These are phyloP conservation scores for Apophysomyces variabilis DNA, from an alignment of 371 early-diverging fungal species.

Conservation along the genomic window DNA sequence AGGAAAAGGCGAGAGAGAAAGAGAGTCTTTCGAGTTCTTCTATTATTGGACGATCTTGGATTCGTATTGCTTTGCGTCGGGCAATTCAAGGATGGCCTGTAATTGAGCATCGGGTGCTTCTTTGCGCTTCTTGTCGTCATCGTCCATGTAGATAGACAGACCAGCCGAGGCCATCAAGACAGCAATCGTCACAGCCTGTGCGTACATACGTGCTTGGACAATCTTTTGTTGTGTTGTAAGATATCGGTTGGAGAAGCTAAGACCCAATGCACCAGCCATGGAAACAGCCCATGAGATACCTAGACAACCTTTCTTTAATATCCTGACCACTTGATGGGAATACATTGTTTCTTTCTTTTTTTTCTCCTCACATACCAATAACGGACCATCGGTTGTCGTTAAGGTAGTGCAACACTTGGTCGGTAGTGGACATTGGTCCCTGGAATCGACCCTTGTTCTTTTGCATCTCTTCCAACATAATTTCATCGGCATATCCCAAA, in stretches of 20 bases:
- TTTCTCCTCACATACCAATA: slow-evolving; percentile 42
- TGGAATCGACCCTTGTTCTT: slow-evolving; percentile 8
- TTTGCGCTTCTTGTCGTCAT: slow-evolving; percentile 33
- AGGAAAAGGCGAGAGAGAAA: neutral
- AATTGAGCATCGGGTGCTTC: slow-evolving; percentile 49
- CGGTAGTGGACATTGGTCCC: slow-evolving; percentile 10
- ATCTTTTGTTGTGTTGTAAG: slow-evolving; percentile 73
- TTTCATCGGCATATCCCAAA: slow-evolving; percentile 52
- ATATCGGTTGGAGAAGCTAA: slow-evolving; percentile 70
- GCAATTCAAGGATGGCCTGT: slow-evolving; percentile 48
- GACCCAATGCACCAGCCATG: slow-evolving; percentile 68
- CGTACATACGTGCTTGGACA: slow-evolving; percentile 81
- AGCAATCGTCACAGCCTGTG: slow-evolving; percentile 55
- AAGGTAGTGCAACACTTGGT: slow-evolving; percentile 34
- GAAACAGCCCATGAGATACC: slow-evolving; percentile 74
- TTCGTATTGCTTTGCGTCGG: slow-evolving; percentile 26
- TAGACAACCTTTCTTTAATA: slow-evolving; percentile 3
- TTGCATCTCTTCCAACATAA: slow-evolving; percentile 28
- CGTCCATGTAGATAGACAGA: slow-evolving; percentile 49
- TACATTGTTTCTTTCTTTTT: too few relatives aligned
- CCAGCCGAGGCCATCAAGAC: slow-evolving; percentile 58
- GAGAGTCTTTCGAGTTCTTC: too few relatives aligned
- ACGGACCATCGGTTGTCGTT: slow-evolving; percentile 57
- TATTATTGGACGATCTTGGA: slow-evolving; percentile 13
- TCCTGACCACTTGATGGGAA: too few relatives aligned